Evolutionary conservation across 2,329 filamentous ascomycete species (phyloP).

Genomic region (Pezicula neosporulosa): DNA sequence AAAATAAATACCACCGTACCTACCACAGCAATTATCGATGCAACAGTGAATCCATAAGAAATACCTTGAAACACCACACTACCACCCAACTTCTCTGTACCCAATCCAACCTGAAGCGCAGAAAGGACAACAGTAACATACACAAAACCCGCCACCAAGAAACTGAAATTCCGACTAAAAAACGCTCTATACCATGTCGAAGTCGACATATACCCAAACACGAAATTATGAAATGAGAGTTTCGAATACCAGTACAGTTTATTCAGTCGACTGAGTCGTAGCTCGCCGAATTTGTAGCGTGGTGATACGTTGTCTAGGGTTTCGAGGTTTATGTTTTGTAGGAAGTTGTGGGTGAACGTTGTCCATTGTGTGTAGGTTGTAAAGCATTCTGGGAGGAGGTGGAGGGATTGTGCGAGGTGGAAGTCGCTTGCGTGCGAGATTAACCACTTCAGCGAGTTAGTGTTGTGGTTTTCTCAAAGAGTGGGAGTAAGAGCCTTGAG

Average conservation of each 20-base stretch:
- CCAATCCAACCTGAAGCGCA: constrained; percentile 46
- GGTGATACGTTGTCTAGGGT: constrained; percentile 16
- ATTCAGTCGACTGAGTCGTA: constrained; percentile 30
- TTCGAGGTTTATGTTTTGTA: constrained; percentile 9
- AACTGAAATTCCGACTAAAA: constrained; percentile 39
- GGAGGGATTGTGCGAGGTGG: constrained; percentile 25
- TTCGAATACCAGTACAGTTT: constrained; percentile 10
- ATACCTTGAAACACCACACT: constrained; percentile 5
- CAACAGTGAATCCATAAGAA: constrained; percentile 11
- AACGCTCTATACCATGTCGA: constrained; percentile 35
- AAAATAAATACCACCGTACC: constrained; percentile 6
- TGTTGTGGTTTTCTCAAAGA: too few relatives aligned
- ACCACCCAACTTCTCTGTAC: constrained; percentile 18
- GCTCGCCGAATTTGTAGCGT: constrained; percentile 31
- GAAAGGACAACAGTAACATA: constrained; percentile 42
- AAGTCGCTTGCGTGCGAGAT: constrained; percentile 32
- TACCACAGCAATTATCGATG: constrained; percentile 4
- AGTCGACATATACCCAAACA: constrained; percentile 11
- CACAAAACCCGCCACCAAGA: constrained; percentile 36
- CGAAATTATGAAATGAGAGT: constrained; percentile 1
- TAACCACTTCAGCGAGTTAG: too few relatives aligned
- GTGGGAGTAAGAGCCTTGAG: too few relatives aligned
- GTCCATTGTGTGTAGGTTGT: constrained; percentile 21
- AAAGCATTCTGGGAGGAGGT: constrained; percentile 21
- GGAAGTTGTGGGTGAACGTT: constrained; percentile 14